These are phyloP conservation scores for Elongisporangium anandrum DNA, from an alignment of 352 stramenopile species.

Conservation along the genomic window DNA sequence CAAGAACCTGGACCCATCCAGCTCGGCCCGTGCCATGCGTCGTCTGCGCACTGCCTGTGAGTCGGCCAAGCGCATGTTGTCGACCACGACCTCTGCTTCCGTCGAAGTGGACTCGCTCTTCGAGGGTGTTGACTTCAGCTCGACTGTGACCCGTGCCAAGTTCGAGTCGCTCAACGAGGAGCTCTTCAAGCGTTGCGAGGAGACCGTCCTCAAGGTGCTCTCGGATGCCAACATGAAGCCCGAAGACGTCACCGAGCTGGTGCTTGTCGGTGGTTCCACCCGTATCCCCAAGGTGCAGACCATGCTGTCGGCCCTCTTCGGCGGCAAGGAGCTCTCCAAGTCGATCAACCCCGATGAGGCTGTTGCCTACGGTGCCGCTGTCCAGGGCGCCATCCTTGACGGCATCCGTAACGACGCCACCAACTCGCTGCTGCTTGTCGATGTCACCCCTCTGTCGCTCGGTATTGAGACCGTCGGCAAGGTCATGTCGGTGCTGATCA, in stretches of 20 bases:
- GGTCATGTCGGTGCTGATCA: conserved; percentile 88
- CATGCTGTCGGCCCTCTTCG: conserved; percentile 49
- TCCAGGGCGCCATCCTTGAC: conserved; percentile 59
- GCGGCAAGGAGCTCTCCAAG: conserved; percentile 62
- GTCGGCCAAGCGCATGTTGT: conserved; percentile 97
- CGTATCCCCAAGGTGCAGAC: conserved; percentile 65
- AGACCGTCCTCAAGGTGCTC: conserved; percentile 72
- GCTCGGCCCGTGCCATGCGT: conserved; percentile 90
- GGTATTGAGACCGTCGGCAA: conserved; percentile 88
- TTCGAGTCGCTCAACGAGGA: conserved; percentile 90
- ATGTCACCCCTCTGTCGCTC: conserved; percentile 88
- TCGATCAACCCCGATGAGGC: conserved; percentile 80
- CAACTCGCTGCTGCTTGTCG: conserved; percentile 82
- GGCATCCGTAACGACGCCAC: conserved; percentile 78
- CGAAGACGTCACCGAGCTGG: conserved; percentile 52
- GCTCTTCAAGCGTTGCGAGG: conserved; percentile 80
- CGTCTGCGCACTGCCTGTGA: conserved; percentile 96
- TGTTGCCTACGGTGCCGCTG: conserved; percentile 70
- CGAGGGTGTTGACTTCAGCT: conserved; percentile 94
- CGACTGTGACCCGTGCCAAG: conserved; percentile 89
- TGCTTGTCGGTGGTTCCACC: conserved; percentile 53
- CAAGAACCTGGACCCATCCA: conserved; percentile 84
- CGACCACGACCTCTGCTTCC: conserved; percentile 87
- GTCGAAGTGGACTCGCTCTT: conserved; percentile 95
- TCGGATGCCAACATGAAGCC: conserved; percentile 66